Conservation (phyloP, 2,329 filamentous ascomycete genomes). For the Botryotinia globosa region DNA sequence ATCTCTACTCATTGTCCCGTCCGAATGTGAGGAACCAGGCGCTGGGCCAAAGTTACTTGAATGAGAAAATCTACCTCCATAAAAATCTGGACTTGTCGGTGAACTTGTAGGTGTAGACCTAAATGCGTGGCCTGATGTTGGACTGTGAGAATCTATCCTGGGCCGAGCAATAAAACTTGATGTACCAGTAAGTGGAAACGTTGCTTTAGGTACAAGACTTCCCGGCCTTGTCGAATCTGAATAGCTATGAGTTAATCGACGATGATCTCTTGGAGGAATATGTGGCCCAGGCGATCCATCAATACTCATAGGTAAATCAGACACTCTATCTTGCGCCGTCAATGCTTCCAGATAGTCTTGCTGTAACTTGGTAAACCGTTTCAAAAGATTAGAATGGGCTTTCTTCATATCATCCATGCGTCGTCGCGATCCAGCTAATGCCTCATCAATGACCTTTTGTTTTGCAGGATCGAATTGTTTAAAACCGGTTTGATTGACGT, state of each 20-base stretch:
- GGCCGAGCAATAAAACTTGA: slow-evolving; percentile 5
- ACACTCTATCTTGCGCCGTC: not conserved
- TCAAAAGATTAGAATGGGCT: slow-evolving; percentile 49
- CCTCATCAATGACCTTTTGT: slow-evolving; percentile 26
- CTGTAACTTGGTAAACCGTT: slow-evolving; percentile 50
- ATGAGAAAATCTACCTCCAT: slow-evolving; percentile 15
- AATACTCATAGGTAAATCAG: slow-evolving; percentile 10
- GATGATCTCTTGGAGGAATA: slow-evolving; percentile 6
- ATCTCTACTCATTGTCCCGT: slow-evolving; percentile 6
- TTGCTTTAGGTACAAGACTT: not conserved
- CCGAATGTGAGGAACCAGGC: slow-evolving; percentile 14
- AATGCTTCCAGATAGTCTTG: slow-evolving; percentile 39
- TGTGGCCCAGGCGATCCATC: slow-evolving; percentile 4
- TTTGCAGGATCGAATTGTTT: not conserved
- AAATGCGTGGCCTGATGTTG: not conserved
- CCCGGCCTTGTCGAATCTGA: slow-evolving; percentile 1
- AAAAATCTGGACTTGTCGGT: slow-evolving; percentile 9
- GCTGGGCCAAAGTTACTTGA: not conserved
- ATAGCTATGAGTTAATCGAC: slow-evolving; percentile 6
- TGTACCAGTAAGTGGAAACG: slow-evolving; percentile 3
- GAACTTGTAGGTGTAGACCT: slow-evolving; percentile 2
- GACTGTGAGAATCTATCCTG: slow-evolving; percentile 2
- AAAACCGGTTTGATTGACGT: not conserved
- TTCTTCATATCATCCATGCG: slow-evolving; percentile 51
- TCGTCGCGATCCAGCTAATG: slow-evolving; percentile 24